Evolutionary conservation across 306 rosid species (phyloP).

Genomic region (Quercus bicolor): DNA sequence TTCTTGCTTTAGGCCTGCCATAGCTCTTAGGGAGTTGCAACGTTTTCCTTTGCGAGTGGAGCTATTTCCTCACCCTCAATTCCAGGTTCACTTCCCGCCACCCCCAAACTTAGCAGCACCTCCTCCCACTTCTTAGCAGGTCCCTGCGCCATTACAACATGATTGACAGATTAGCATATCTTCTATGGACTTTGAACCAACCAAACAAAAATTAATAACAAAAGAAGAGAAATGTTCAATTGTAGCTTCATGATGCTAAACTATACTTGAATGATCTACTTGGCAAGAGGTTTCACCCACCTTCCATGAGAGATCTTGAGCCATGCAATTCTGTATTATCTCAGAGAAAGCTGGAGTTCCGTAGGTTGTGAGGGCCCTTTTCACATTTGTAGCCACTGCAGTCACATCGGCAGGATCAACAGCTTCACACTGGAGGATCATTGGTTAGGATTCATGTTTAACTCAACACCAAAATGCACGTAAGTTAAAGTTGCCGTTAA

Average conservation of each 20-base stretch:
- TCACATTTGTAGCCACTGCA: slow-evolving; percentile 51
- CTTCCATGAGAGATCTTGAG: slow-evolving; percentile 87
- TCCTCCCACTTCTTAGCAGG: slow-evolving; percentile 87
- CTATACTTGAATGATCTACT: no score
- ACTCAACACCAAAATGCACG: background rate
- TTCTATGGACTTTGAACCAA: background rate
- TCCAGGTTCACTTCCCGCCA: slow-evolving; percentile 56
- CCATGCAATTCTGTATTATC: slow-evolving; percentile 68
- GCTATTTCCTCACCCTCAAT: slow-evolving; percentile 70
- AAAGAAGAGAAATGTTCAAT: background rate
- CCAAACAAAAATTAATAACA: background rate
- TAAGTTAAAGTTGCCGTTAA: background rate
- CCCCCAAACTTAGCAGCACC: slow-evolving; percentile 55
- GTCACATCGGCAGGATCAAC: slow-evolving; percentile 62
- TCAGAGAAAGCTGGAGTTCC: slow-evolving; percentile 58
- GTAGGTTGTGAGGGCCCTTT: slow-evolving; percentile 42
- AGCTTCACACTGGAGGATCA: slow-evolving; percentile 54
- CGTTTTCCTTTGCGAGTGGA: slow-evolving; percentile 71
- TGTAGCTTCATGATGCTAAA: background rate
- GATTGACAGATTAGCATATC: background rate
- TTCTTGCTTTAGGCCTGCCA: background rate
- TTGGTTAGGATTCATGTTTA: background rate
- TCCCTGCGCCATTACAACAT: slow-evolving; percentile 32
- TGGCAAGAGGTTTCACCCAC: slow-evolving; percentile 28
- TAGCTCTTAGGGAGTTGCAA: slow-evolving; percentile 52